phyloP scores from a whole-genome alignment of 2,329 filamentous ascomycete species.

The Tolypocladium cylindrosporum region DNA sequence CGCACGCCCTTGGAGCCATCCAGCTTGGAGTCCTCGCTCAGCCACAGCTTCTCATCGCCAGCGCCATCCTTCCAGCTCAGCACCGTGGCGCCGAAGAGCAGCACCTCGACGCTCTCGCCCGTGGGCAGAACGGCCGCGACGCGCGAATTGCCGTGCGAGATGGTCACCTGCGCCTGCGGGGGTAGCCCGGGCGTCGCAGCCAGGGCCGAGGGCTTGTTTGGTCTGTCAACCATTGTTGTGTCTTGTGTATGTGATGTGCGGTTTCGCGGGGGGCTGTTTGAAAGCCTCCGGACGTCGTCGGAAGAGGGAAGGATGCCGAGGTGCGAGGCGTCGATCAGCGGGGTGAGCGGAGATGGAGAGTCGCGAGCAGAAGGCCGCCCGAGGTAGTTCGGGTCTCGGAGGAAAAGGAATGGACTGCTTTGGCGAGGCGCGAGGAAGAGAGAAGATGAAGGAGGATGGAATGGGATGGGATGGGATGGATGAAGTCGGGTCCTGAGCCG shows the following conservation, averaged over 20 bases:
- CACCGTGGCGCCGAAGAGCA: conserved; percentile 88
- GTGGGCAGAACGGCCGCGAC: conserved; percentile 75
- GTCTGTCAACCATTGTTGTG: conserved; percentile 62
- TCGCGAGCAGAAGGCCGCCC: neutral
- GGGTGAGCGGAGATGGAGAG: neutral
- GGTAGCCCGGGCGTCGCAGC: conserved; percentile 64
- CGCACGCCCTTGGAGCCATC: conserved; percentile 86
- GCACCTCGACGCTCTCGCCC: conserved; percentile 75
- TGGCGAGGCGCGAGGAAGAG: neutral
- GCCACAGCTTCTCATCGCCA: conserved; percentile 74
- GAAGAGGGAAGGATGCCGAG: neutral
- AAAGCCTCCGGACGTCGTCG: neutral
- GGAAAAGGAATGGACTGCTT: neutral
- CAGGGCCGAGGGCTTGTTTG: conserved; percentile 72
- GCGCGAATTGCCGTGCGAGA: conserved; percentile 59
- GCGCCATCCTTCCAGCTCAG: conserved; percentile 81
- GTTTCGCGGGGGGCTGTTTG: neutral
- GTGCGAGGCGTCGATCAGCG: neutral
- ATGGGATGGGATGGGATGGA: neutral
- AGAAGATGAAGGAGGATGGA: neutral
- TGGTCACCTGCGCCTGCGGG: conserved; percentile 66
- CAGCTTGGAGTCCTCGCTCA: conserved; percentile 69
- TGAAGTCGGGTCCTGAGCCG: neutral
- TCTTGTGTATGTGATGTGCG: neutral
- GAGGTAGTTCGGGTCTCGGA: neutral